phyloP scores from a whole-genome alignment of 2,329 filamentous ascomycete species.

The Neoscytalidium dimidiatum region DNA sequence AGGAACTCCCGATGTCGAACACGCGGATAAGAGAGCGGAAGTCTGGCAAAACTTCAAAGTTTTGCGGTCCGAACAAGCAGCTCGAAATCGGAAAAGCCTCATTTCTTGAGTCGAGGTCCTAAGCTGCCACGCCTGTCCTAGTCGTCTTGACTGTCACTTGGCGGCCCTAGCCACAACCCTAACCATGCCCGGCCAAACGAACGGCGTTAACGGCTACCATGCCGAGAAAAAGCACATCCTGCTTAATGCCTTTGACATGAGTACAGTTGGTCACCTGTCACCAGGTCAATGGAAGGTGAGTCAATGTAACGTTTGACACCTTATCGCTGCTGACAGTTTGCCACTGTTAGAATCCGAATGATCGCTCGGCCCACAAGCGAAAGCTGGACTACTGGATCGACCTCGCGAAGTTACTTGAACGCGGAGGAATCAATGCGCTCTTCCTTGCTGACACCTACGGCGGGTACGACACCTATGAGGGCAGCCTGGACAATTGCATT shows the following conservation, averaged over 20 bases:
- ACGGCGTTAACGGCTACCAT: constrained; percentile 4
- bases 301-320: neutral
- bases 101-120: neutral
- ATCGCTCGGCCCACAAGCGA: constrained; percentile 63
- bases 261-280: constrained; percentile 63
- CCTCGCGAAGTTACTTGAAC: constrained; percentile 62
- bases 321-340: constrained; percentile 5
- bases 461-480: constrained; percentile 64
- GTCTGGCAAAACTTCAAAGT: neutral
- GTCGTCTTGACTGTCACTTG: constrained; percentile 1
- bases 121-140: neutral
- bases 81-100: neutral
- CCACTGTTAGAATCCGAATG: constrained; percentile 56
- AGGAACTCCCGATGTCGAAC: neutral
- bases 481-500: constrained; percentile 62
- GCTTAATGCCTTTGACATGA: constrained; percentile 68
- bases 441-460: constrained; percentile 69
- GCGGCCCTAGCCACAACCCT: neutral
- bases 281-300: constrained; percentile 67
- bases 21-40: neutral
- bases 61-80: neutral
- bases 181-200: neutral
- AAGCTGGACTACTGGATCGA: constrained; percentile 65
- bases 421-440: constrained; percentile 63
- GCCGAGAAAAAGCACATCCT: constrained; percentile 56